A percentile compares a stretch with the other conserved stretches of the same genome.
phyloP scores from a whole-genome alignment of 108 stramenopile genomes.

The Stephanodiscus minutulus region DNA sequence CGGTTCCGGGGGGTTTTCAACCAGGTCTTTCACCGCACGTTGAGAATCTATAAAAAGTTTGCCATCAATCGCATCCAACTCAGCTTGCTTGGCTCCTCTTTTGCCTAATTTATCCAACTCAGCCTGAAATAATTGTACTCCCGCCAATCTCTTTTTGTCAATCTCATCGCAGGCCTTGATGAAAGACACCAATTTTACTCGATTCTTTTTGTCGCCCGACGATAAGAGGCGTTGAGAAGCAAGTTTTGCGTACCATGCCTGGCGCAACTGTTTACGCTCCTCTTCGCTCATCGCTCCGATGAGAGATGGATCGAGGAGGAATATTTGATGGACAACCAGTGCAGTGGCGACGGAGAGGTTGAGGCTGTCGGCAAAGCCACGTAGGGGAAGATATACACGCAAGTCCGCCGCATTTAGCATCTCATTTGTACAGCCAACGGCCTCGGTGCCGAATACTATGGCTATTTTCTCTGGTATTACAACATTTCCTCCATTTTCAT shows the following conservation, averaged over 20 bases:
- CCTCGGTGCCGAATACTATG: constrained; percentile 91
- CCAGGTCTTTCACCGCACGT: constrained; percentile 64
- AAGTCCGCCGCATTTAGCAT: constrained; percentile 75
- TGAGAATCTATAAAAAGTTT: constrained; percentile 27
- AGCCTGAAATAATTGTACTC: constrained; percentile 36
- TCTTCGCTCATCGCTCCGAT: constrained; percentile 69
- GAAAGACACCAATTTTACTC: constrained; percentile 40
- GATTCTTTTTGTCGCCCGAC: constrained; percentile 56
- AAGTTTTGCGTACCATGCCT: constrained; percentile 80
- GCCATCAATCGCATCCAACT: constrained; percentile 57
- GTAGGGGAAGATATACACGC: constrained; percentile 88
- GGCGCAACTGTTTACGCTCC: constrained; percentile 56
- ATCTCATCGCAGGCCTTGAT: constrained; percentile 58
- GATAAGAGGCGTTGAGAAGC: constrained; percentile 72
- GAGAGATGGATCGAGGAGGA: constrained; percentile 72
- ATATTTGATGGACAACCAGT: constrained; percentile 80
- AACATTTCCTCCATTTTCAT: constrained; percentile 19
- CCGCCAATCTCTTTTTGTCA: constrained; percentile 35
- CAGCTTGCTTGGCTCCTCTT: constrained; percentile 31
- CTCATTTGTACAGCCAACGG: constrained; percentile 81
- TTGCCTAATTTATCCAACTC: constrained; percentile 59
- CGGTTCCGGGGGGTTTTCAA: constrained; percentile 76
- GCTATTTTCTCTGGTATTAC: constrained; percentile 84
- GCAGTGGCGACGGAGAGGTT: constrained; percentile 91
- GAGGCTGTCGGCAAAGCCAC: constrained; percentile 91